Evolutionary conservation across 495 filamentous ascomycete genomes (phyloP), one percentile per base, ranked within the genome.

Genomic region (Staphylotrichum longicolle): DNA sequence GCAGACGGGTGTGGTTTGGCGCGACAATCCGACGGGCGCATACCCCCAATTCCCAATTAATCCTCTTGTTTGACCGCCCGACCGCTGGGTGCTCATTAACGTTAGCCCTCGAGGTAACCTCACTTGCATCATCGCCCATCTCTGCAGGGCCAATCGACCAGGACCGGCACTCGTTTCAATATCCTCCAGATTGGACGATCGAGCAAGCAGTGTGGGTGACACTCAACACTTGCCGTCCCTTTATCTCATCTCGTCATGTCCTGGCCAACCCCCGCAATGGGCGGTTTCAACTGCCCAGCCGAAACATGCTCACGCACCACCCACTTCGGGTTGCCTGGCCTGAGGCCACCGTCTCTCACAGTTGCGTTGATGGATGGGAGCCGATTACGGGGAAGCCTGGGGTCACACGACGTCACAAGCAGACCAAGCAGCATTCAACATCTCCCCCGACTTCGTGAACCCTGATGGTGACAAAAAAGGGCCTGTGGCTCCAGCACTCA

Each of bases 331-430:
- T 15, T 41, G 10, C 32, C 32, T 51, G 52, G 60, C 52, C 52
- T 54, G 60, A 55, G 60, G 44, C 41, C 34, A 51, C 20, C 20
- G 20, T 27, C 20, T 27, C 20, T 27, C 20, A 27, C 20, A 27
- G 20, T 27, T 27, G 20, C 35, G 39, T 27, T 14, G 35, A 53
- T 8, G 14, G 50, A 30, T 30, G 34, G 33, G 20, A 27, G 20
- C 20, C 20, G 20, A 27, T 1, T 27, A 3, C 39, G 10, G 10
- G 37, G 10, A 39, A 6, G 37, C 37, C 5, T 8, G 54, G 53
- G 63, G 63, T 62, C 59, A 59, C 63, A 65, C 58, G 58, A 58
- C 59, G 54, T 58, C 58, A 54, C 48, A 58, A 53, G 34, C 41
- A 39, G 54, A 53, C 8, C 46, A 59, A 66, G 45, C 64, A 58